Conservation (phyloP, 495 filamentous ascomycete genomes). For the Penicillium atrosanguineum region DNA sequence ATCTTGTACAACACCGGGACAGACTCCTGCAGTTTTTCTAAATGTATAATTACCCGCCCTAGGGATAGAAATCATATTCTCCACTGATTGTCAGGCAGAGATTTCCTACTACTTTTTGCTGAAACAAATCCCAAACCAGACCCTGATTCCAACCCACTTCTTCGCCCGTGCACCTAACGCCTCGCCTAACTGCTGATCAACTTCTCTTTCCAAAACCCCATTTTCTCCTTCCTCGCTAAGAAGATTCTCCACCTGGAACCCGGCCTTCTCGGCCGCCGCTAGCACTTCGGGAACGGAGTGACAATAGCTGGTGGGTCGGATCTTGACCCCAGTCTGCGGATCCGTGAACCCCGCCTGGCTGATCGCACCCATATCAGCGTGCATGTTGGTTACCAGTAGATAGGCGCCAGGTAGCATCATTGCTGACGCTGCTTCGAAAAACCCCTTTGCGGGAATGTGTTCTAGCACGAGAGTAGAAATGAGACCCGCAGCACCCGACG, state of each 20-base stretch:
- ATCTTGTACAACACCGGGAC: constrained; percentile 55
- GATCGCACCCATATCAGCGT: constrained; percentile 62
- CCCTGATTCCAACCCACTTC: constrained; percentile 67
- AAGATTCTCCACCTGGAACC: constrained; percentile 47
- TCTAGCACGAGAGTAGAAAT: constrained; percentile 70
- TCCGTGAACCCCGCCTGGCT: constrained; percentile 69
- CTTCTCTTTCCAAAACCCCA: constrained; percentile 40
- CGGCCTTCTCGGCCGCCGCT: constrained; percentile 48
- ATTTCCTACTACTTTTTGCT: constrained; percentile 33
- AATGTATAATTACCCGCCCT: constrained; percentile 17
- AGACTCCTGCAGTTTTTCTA: constrained; percentile 41
- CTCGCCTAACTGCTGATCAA: constrained; percentile 49
- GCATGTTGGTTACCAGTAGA: constrained; percentile 71
- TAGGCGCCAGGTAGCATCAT: constrained; percentile 52
- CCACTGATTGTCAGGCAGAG: not conserved
- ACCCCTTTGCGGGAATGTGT: constrained; percentile 57
- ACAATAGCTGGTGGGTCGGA: constrained; percentile 60
- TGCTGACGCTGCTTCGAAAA: constrained; percentile 51
- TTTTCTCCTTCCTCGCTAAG: constrained; percentile 17
- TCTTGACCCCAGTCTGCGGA: constrained; percentile 53
- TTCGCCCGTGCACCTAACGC: constrained; percentile 54
- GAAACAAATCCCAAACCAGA: constrained; percentile 65
- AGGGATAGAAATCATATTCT: constrained; percentile 15
- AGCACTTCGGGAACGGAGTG: constrained; percentile 56
- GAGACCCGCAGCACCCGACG: constrained; percentile 39